Evolutionary conservation across 208 protist species (phyloP).

Genomic region (Acanthamoeba sp.): DNA sequence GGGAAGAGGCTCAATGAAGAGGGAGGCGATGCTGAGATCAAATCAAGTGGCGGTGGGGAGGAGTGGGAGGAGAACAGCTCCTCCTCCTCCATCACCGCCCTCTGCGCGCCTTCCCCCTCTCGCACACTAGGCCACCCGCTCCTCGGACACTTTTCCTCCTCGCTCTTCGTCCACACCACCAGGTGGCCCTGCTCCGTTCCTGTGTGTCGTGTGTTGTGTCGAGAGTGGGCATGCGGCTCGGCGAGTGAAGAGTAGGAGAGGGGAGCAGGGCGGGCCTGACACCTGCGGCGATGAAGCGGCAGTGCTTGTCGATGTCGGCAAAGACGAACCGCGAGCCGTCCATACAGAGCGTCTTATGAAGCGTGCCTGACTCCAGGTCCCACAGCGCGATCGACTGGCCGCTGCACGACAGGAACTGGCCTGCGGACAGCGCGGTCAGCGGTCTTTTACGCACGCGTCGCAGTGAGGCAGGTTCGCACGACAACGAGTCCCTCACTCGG

Average conservation of each 20-base stretch:
- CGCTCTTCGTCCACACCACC: neutral
- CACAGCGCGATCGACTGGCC: neutral
- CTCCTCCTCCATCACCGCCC: neutral
- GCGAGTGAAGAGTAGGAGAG: neutral
- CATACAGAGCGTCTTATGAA: neutral
- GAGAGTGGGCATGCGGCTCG: no score
- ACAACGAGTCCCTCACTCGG: neutral
- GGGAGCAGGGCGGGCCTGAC: neutral
- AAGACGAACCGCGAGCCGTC: neutral
- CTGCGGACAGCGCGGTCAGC: neutral
- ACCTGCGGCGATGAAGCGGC: neutral
- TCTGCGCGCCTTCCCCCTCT: neutral
- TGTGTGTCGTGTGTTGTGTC: neutral
- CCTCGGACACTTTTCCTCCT: neutral
- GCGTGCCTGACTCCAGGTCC: neutral
- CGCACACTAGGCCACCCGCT: neutral
- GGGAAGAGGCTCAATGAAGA: neutral
- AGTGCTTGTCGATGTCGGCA: neutral
- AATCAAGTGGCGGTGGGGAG: neutral
- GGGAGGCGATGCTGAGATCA: neutral
- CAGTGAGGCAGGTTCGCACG: no score
- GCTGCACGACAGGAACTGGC: neutral
- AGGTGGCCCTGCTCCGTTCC: neutral
- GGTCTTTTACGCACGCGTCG: no score
- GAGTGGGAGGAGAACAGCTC: neutral